phyloP scores from a whole-genome alignment of 192 early-diverging fungal genomes.

The Kappamyces sp. region DNA sequence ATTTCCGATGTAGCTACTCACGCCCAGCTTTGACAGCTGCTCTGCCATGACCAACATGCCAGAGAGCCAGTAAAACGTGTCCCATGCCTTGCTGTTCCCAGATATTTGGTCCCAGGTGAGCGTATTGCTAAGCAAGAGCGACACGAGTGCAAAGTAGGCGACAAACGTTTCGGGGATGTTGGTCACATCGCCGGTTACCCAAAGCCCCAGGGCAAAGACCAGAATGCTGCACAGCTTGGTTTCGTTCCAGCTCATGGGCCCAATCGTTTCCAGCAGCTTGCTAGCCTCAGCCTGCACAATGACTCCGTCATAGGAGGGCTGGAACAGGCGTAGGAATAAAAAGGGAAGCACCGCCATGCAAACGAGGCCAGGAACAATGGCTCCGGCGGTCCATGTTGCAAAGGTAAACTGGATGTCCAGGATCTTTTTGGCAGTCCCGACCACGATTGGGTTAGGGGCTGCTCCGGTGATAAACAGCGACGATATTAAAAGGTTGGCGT shows the following conservation, averaged over 20 bases:
- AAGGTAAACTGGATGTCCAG: constrained; percentile 65
- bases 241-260: constrained; percentile 20
- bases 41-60: constrained; percentile 73
- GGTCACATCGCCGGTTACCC: constrained; percentile 56
- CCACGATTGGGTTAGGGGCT: constrained; percentile 68
- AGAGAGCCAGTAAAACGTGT: constrained; percentile 75
- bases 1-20: constrained; percentile 60
- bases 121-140: constrained; percentile 51
- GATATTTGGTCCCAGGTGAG: constrained; percentile 63
- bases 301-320: constrained; percentile 21
- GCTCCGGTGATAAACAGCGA: constrained; percentile 71
- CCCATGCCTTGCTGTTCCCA: constrained; percentile 66
- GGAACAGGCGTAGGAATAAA: not conserved
- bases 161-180: constrained; percentile 63
- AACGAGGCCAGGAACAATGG: constrained; percentile 45
- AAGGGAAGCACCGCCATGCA: constrained; percentile 1
- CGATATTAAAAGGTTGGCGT: constrained; percentile 66
- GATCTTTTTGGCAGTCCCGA: constrained; percentile 49
- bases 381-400: constrained; percentile 54
- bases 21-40: constrained; percentile 64
- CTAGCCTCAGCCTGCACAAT: constrained; percentile 9
- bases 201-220: constrained; percentile 48
- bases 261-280: constrained; percentile 27
- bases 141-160: constrained; percentile 55
- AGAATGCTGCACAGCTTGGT: constrained; percentile 44